phyloP scores from a whole-genome alignment of 495 filamentous ascomycete genomes.

The Penicillium paradoxum region DNA sequence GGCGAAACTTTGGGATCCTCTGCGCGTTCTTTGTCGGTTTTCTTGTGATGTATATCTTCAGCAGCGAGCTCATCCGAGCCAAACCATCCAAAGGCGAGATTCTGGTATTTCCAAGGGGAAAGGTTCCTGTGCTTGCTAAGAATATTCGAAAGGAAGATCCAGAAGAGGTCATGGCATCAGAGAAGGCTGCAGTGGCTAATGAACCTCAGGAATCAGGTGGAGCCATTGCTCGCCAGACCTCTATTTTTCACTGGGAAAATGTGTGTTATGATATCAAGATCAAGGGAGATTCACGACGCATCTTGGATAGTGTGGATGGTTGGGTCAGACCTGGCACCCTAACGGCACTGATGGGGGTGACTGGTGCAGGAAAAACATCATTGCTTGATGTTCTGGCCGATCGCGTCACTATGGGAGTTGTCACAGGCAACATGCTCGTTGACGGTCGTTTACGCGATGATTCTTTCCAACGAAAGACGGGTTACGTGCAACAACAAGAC shows the following conservation, averaged over 20 bases:
- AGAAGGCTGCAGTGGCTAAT: slow-evolving; percentile 24
- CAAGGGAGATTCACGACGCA: slow-evolving; percentile 66
- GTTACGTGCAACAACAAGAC: slow-evolving; percentile 93
- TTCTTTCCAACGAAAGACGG: slow-evolving; percentile 86
- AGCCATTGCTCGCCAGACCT: slow-evolving; percentile 51
- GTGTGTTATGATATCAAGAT: slow-evolving; percentile 89
- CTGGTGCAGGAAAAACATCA: slow-evolving; percentile 59
- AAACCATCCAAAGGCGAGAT: slow-evolving; percentile 87
- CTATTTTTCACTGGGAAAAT: slow-evolving; percentile 82
- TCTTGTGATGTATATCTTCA: slow-evolving; percentile 59
- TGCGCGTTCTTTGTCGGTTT: slow-evolving; percentile 68
- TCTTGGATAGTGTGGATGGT: slow-evolving; percentile 79
- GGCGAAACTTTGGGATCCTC: slow-evolving; percentile 81
- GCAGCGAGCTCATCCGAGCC: slow-evolving; percentile 69
- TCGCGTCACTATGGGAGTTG: slow-evolving; percentile 79
- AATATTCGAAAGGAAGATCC: slow-evolving; percentile 40
- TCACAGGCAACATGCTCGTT: slow-evolving; percentile 80
- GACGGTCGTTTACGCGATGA: slow-evolving; percentile 68
- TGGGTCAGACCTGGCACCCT: slow-evolving; percentile 90
- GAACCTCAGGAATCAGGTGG: slow-evolving; percentile 15
- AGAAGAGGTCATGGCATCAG: slow-evolving; percentile 30
- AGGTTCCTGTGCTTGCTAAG: slow-evolving; percentile 57
- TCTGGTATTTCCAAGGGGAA: slow-evolving; percentile 74
- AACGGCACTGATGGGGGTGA: slow-evolving; percentile 77
- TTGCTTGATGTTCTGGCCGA: slow-evolving; percentile 56